Evolutionary conservation across 257 asterid species (phyloP).

Genomic region (Ajuga chamaepitys): DNA sequence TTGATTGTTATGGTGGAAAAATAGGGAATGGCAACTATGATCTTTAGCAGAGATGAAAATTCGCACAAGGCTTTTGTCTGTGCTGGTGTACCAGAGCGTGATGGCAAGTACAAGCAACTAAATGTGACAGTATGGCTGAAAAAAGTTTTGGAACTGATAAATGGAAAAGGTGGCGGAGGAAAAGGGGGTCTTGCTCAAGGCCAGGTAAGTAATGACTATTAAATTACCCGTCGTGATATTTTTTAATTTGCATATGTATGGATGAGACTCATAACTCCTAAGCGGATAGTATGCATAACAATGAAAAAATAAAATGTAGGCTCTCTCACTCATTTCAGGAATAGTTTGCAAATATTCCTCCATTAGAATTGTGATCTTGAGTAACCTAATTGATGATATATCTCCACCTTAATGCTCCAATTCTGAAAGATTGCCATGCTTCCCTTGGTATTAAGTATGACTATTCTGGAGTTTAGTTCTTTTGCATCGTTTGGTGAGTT

Average conservation of each 20-base stretch:
- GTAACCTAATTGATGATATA: background rate
- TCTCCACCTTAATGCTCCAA: background rate
- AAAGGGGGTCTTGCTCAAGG: slow-evolving; percentile 93
- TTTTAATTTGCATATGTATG: background rate
- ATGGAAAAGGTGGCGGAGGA: slow-evolving; percentile 99
- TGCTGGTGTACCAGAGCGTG: slow-evolving; percentile 92
- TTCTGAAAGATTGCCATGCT: background rate
- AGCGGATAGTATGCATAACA: background rate
- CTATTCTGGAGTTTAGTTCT: background rate
- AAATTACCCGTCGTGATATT: background rate
- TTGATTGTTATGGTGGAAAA: background rate
- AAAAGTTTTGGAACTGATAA: slow-evolving; percentile 58
- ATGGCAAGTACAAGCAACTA: slow-evolving; percentile 50
- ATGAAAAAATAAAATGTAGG: too few relatives aligned
- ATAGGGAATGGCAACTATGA: slow-evolving; percentile 86
- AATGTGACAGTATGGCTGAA: slow-evolving; percentile 77
- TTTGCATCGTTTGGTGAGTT: background rate
- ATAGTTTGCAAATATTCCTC: background rate
- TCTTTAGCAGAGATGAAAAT: slow-evolving; percentile 65
- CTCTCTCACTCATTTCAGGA: background rate
- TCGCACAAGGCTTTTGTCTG: slow-evolving; percentile 80
- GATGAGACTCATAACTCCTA: background rate
- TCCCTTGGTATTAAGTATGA: background rate
- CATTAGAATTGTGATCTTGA: background rate
- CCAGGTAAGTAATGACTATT: slow-evolving; percentile 51